phyloP scores from a whole-genome alignment of 2,329 filamentous ascomycete genomes.

The Alternaria solani region DNA sequence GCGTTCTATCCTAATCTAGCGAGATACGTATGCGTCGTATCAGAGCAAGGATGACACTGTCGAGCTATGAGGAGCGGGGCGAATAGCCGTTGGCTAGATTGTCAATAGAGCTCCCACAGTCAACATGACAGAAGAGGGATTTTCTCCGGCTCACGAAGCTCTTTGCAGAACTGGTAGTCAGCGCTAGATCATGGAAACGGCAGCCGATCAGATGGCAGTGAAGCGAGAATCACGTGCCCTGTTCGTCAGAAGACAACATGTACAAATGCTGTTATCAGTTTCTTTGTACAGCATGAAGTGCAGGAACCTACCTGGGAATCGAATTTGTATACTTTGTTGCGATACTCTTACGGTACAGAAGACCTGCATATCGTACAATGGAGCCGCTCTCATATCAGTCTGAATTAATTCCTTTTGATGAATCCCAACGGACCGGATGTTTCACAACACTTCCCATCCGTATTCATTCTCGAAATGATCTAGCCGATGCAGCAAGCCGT shows the following conservation, averaged over 20 bases:
- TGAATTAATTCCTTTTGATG: neutral
- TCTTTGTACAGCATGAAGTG: neutral
- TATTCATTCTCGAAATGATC: neutral
- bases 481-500: neutral
- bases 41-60: neutral
- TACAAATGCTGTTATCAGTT: neutral
- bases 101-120: neutral
- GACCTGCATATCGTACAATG: neutral
- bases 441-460: conserved; percentile 8
- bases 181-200: neutral
- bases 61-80: neutral
- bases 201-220: neutral
- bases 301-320: neutral
- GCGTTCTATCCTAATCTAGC: neutral
- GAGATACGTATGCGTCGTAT: neutral
- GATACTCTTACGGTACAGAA: neutral
- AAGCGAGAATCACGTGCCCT: neutral
- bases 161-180: neutral
- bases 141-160: neutral
- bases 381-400: neutral
- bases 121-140: neutral
- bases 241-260: neutral
- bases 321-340: accelerated
- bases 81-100: neutral
- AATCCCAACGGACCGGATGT: neutral